These are phyloP conservation scores for Sordaria brevicollis DNA, from an alignment of 495 filamentous ascomycete species.

Conservation along the genomic window DNA sequence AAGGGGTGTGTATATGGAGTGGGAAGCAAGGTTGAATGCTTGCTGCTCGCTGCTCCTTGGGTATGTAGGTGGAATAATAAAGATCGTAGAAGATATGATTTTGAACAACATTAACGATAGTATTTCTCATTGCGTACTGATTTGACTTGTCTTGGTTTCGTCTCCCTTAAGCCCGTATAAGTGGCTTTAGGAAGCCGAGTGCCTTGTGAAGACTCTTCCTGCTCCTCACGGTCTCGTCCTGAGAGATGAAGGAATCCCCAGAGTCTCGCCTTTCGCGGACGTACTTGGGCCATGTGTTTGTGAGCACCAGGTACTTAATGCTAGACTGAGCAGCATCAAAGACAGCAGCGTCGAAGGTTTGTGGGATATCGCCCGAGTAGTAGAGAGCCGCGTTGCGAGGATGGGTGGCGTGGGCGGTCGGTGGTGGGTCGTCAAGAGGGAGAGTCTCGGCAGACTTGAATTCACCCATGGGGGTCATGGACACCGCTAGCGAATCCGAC, in stretches of 20 bases:
- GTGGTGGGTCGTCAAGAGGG: neutral
- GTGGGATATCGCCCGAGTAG: slow-evolving; percentile 33
- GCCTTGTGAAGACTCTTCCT: slow-evolving; percentile 3
- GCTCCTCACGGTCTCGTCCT: neutral
- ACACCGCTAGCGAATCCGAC: neutral
- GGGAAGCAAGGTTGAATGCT: neutral
- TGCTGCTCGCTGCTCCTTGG: neutral
- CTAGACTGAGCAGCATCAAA: slow-evolving; percentile 51
- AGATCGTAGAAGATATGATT: neutral
- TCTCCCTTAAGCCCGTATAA: neutral
- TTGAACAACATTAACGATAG: neutral
- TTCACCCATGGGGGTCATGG: neutral
- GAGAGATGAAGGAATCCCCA: slow-evolving; percentile 3
- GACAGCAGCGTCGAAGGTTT: slow-evolving; percentile 38
- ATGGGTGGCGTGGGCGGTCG: neutral
- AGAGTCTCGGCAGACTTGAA: neutral
- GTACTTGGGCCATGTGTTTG: slow-evolving; percentile 63
- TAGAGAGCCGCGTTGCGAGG: neutral
- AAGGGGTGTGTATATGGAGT: neutral
- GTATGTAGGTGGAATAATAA: neutral
- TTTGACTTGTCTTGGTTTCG: neutral
- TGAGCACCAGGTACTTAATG: slow-evolving; percentile 59
- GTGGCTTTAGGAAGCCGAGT: slow-evolving; percentile 8
- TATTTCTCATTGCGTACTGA: neutral
- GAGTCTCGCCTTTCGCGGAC: slow-evolving; percentile 26